Base-by-base conservation (phyloP, 208 protist genomes). In the Trypanosomatidae sp. region DNA sequence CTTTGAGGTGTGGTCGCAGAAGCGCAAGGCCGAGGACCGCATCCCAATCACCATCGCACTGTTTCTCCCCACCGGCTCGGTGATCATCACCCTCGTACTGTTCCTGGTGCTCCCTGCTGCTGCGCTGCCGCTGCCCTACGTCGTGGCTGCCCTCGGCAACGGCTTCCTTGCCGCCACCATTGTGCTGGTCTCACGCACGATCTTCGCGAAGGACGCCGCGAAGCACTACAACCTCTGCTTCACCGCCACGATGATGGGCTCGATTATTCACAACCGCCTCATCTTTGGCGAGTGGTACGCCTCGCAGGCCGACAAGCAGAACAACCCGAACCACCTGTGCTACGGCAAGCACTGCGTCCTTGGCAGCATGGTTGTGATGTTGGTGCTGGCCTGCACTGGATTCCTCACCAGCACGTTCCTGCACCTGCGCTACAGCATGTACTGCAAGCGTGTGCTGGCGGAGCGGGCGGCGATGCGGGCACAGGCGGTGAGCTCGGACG, bases 181-280 rank as follows among this genome's bases (percentile, higher is more conserved):
- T 4, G 66, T 91, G 19, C 81, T 94, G 44, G 85, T 91, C 22
- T 36, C 84, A 3, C 85, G 85, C 28, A 88, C 85, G 33, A 84
- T 92, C n/a, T 94, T 85, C 79, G 84, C 81, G 46, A 89, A 89
- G 70, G 87, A 92, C 68, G 71, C 85, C 33, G 90, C 82, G 50
- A 90, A 86, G 81, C 87, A 91, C 76, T 94, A 92, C 74, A 91
- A 92, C 74, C 86, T 88, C 33, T 73, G 71, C 55, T 82, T 74
- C 50, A 78, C 85, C 55, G 72, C 85, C 13, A 56, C 77, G 6
- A 71, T 76, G 59, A 68, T 73, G 17, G 62, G 81, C 3, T 78
- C 84, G 9, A 69, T 94, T 36, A 43, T 91, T 33, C 79, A 91
- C 39, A 94, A 94, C 79, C 82, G 86, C 49, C 30, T 92, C 41